Evolutionary conservation across 2,329 filamentous ascomycete genomes (phyloP), one percentile per base, ranked within the genome.

Genomic region (Cadophora luteo-olivacea): DNA sequence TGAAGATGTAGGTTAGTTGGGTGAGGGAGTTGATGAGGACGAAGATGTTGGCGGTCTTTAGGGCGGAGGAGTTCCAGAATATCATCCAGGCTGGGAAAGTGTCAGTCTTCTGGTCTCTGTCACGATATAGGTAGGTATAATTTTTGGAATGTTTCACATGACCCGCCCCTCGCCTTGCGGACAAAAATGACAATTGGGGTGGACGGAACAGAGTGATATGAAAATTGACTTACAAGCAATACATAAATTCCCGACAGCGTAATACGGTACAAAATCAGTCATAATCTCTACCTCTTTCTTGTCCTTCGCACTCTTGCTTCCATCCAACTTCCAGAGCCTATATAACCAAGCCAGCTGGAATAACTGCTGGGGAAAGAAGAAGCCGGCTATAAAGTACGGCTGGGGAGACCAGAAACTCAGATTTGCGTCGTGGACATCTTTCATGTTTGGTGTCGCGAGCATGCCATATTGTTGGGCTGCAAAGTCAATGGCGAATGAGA

Each of bases 321-420:
- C 77, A 61, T 84, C 80, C 9, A 84, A 78, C 63, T 81, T 84
- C 79, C 82, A 87, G 1, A 89, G 79, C 69, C 83, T 81, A 78
- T 85, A 89, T 5, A 89, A 77, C 86, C 86, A 89, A 2, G 79
- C 82, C 2, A 88, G 74, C 76, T 89, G 86, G 75, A 88, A 83
- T 4, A 88, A 74, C 75, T 89, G 86, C 75, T 89, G 86, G 0
- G 85, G 85, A 75, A 87, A 86, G 80, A 89, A 89, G 80, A 89
- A 89, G 19, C 79, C 84, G 0, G 80, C 86, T 69, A 89, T 87
- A 77, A 87, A 87, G 73, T 81, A 86, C 0, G 86, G 86, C 67
- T 88, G 84, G 0, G 86, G 86, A 0, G 81, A 84, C 79, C 85
- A 89, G 74, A 87, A 88, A 0, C 85, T 86, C 6, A 87, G 78